Evolutionary conservation across 2,329 filamentous ascomycete genomes (phyloP).

Genomic region (Orbilia quercus): DNA sequence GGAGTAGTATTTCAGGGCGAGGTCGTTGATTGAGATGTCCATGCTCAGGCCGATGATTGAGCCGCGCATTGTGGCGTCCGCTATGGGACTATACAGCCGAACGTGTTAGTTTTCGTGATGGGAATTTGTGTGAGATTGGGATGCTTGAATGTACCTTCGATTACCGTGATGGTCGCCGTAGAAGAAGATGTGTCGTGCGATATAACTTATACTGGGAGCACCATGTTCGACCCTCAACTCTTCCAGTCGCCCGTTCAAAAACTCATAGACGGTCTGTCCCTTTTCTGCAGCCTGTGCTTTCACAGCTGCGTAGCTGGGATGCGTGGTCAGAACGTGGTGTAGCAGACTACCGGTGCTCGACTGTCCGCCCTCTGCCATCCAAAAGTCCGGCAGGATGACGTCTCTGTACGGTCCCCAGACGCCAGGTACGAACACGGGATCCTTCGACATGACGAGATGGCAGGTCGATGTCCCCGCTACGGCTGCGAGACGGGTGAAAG

Average conservation of each 20-base stretch:
- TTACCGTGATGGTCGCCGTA: constrained; percentile 98
- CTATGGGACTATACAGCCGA: constrained; percentile 72
- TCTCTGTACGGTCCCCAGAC: constrained; percentile 98
- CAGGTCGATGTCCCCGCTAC: constrained; percentile 98
- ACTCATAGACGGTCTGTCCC: constrained; percentile 92
- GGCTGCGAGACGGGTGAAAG: constrained; percentile 89
- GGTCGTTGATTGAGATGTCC: constrained; percentile 85
- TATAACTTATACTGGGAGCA: constrained; percentile 82
- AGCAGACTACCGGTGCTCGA: constrained; percentile 94
- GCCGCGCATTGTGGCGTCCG: constrained; percentile 92
- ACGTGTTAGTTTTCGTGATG: constrained; percentile 11
- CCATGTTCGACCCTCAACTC: constrained; percentile 76
- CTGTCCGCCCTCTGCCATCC: constrained; percentile 97
- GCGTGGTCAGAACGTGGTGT: constrained; percentile 93
- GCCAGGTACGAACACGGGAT: constrained; percentile 91
- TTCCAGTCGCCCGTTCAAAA: constrained; percentile 86
- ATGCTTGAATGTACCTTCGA: constrained; percentile 73
- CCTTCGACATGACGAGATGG: constrained; percentile 92
- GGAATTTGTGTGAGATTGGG: neutral
- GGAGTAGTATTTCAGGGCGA: constrained; percentile 92
- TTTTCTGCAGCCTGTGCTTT: constrained; percentile 81
- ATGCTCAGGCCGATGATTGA: constrained; percentile 85
- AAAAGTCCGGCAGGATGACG: constrained; percentile 88
- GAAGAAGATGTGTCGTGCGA: constrained; percentile 96
- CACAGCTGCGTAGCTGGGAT: constrained; percentile 87